Evolutionary conservation across 495 filamentous ascomycete species (phyloP), one percentile per base, ranked within the genome.

Genomic region (Coniosporium apollinis): DNA sequence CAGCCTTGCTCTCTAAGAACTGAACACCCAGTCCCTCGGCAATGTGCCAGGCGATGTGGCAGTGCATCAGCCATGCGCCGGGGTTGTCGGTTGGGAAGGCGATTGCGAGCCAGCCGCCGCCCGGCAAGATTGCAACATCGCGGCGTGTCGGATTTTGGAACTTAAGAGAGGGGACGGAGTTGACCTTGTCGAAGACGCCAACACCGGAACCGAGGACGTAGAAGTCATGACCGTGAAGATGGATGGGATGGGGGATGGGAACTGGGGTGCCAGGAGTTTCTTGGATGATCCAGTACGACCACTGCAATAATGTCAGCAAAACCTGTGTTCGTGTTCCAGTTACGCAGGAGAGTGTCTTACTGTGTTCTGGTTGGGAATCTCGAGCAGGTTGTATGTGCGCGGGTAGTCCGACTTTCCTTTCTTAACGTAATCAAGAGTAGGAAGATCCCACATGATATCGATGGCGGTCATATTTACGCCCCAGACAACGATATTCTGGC

Each of bases 221-320:
- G 37, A 58, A 60, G 37, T 58, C 54, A 42, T 59, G 56, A 7
- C 56, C 56, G 37, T 59, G 56, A n/a, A 59, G 42, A 42, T 59
- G 56, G 46, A 60, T 54, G 2, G 56, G 56, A 26, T 60, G 55
- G n/a, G 48, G 48, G 11, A 60, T 33, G 3, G 45, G 43, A 26
- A 26, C 24, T 1, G 48, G 44, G 18, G 28, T 36, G 16, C 11
- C 19, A 5, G 15, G 30, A 19, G 21, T 15, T 13, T 44, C 39
- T 34, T 58, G 55, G 25, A 59, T 56, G 22, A 52, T 48, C 56
- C 55, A 59, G 29, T 55, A 51, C 9, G 48, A 50, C 56, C 56
- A 59, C 38, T 43, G 18, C 15, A 14, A 32, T 33, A 15, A 9
- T 6, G 19, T 5, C 10, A 39, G 30, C 16, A 35, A 10, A 37